Evolutionary conservation across 164 flowering plant genomes (phyloP).

Genomic region (Amborella trichopoda): DNA sequence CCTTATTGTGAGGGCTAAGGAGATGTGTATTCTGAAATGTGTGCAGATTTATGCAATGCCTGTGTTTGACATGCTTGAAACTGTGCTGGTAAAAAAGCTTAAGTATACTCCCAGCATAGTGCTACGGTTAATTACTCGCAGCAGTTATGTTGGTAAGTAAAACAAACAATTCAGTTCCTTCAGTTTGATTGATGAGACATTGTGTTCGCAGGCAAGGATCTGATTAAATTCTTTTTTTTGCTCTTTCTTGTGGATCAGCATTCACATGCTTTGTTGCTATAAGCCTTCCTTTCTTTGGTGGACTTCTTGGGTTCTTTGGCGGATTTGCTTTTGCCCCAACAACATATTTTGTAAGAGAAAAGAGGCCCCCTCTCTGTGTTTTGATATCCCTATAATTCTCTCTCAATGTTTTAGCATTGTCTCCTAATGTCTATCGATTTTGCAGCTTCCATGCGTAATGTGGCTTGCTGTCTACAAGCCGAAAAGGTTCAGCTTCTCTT

Average conservation of each 20-base stretch:
- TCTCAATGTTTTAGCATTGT: neutral
- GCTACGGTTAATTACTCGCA: conserved; percentile 40
- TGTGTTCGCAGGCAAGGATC: neutral
- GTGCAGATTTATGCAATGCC: conserved; percentile 46
- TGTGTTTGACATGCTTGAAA: conserved; percentile 60
- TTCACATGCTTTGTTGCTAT: conserved; percentile 54
- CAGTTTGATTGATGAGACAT: neutral
- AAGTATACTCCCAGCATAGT: conserved; percentile 24
- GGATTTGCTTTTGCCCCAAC: conserved; percentile 68
- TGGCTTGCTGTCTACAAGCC: conserved; percentile 62
- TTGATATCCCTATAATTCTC: neutral
- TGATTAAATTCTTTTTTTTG: neutral
- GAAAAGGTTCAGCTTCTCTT: conserved; percentile 41
- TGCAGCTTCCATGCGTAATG: conserved; percentile 70
- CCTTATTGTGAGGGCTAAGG: neutral
- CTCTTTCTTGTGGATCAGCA: conserved; percentile 23
- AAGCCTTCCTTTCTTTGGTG: conserved; percentile 67
- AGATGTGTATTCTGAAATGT: neutral
- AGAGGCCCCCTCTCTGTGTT: neutral
- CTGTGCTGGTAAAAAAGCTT: conserved; percentile 33
- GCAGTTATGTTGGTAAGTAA: conserved; percentile 44
- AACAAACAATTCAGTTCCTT: neutral
- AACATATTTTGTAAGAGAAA: conserved; percentile 40
- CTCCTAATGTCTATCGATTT: neutral
- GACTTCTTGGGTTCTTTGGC: conserved; percentile 62